Percentiles rank a stretch among this genome's conserved stretches.
Evolutionary conservation across 331 rosid genomes (phyloP).

Genomic region (Stylosanthes scabra): DNA sequence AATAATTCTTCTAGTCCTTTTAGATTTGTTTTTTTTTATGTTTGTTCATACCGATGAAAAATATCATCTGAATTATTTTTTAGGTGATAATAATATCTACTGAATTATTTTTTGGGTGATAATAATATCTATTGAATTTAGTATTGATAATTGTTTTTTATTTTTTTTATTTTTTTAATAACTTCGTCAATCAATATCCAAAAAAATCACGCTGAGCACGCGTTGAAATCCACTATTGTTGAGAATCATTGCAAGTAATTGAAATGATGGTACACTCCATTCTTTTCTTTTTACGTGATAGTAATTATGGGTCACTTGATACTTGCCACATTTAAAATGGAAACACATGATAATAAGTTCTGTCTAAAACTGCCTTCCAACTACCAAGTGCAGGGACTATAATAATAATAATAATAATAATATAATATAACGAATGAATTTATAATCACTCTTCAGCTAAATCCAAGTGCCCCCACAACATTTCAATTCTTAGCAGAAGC

Average conservation of each 20-base stretch:
- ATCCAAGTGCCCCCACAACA: constrained; percentile 39
- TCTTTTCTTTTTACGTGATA: constrained; percentile 24
- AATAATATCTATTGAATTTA: constrained; percentile 8
- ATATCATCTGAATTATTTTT: too few species aligned
- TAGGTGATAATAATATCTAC: not conserved
- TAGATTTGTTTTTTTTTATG: too few species aligned
- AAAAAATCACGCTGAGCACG: constrained; percentile 34
- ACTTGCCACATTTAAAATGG: constrained; percentile 36
- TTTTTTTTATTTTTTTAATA: not conserved
- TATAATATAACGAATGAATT: not conserved
- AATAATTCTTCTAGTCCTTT: too few species aligned
- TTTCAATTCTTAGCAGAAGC: constrained; percentile 36
- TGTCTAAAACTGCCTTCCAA: constrained; percentile 35
- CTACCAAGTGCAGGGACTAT: constrained; percentile 18
- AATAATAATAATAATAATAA: not conserved
- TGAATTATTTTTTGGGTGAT: not conserved
- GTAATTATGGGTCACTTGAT: constrained; percentile 35
- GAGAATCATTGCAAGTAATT: constrained; percentile 39
- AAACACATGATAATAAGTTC: constrained; percentile 42
- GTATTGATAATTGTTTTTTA: constrained; percentile 1
- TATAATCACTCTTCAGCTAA: constrained; percentile 1
- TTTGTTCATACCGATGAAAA: too few species aligned
- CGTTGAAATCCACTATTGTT: constrained; percentile 23
- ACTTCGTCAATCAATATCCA: not conserved
- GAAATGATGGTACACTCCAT: constrained; percentile 31